These are phyloP conservation scores for Scytalidium sp. DNA, from an alignment of 2,329 filamentous ascomycete species.

Conservation along the genomic window DNA sequence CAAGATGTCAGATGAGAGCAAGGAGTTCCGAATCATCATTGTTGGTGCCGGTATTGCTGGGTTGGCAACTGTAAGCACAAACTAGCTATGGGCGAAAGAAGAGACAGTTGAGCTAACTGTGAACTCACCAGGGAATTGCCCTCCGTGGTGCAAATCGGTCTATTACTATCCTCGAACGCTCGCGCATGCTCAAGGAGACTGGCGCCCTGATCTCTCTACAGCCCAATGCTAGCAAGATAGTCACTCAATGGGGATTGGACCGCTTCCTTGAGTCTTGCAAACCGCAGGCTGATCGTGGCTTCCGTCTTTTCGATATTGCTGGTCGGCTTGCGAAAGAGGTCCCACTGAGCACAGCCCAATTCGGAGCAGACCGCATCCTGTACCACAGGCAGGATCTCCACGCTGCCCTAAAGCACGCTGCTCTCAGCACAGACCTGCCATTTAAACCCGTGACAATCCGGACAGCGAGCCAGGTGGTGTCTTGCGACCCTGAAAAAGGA, in stretches of 20 bases:
- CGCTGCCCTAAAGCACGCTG: constrained; percentile 29
- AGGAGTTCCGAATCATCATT: constrained; percentile 18
- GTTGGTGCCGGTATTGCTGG: constrained; percentile 29
- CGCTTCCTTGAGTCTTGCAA: not conserved
- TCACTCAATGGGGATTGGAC: constrained; percentile 28
- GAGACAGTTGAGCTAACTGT: no score
- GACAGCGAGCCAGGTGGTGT: not conserved
- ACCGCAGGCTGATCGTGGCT: constrained; percentile 4
- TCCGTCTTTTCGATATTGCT: constrained; percentile 5
- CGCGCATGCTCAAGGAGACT: constrained; percentile 32
- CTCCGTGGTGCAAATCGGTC: constrained; percentile 20
- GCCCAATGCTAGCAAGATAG: constrained; percentile 31
- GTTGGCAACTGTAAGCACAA: constrained; percentile 23
- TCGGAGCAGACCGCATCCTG: not conserved
- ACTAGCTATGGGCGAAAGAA: no score
- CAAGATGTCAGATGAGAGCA: no score
- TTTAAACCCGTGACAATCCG: not conserved
- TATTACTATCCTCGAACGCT: constrained; percentile 19
- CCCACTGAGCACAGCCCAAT: not conserved
- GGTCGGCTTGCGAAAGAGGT: constrained; percentile 1
- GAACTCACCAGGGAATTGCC: no score
- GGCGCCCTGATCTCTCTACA: constrained; percentile 36
- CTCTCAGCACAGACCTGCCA: constrained; percentile 9
- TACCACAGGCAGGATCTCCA: constrained; percentile 39
- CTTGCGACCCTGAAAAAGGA: not conserved